Evolutionary conservation across 306 rosid species (phyloP).

Genomic region (Pachyrhizus erosus): DNA sequence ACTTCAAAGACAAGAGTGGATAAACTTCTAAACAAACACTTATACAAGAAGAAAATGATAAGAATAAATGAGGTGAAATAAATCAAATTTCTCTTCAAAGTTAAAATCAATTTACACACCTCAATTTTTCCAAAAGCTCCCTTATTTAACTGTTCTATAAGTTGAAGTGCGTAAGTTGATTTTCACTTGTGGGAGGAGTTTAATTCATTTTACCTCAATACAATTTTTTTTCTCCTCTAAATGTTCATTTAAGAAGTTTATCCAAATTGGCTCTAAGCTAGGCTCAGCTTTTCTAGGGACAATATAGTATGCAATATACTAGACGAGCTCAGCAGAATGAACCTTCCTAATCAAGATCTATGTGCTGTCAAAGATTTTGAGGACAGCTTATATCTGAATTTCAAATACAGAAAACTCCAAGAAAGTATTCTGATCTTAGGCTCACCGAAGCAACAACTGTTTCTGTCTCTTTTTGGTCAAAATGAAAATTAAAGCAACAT

Average conservation of each 20-base stretch:
- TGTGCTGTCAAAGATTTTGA: background rate
- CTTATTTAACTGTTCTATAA: background rate
- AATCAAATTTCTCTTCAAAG: background rate
- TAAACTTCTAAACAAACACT: background rate
- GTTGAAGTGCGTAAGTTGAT: background rate
- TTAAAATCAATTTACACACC: background rate
- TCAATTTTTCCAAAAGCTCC: background rate
- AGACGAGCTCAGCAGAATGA: constrained; percentile 8
- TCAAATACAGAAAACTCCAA: constrained; percentile 11
- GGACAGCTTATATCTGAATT: background rate
- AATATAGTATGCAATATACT: background rate
- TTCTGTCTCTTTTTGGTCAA: background rate
- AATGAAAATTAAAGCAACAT: background rate
- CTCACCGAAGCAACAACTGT: background rate
- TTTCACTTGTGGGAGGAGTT: background rate
- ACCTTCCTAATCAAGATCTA: constrained; percentile 5
- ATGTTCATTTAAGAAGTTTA: background rate
- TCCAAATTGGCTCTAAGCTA: background rate
- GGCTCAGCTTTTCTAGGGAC: no score
- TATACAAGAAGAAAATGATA: background rate
- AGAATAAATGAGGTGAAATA: background rate
- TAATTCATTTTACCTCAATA: background rate
- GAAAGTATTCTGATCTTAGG: background rate
- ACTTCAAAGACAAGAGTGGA: background rate
- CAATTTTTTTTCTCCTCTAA: background rate